Base-by-base conservation (phyloP, 2,329 filamentous ascomycete species). In the Plenodomus tracheiphilus region DNA sequence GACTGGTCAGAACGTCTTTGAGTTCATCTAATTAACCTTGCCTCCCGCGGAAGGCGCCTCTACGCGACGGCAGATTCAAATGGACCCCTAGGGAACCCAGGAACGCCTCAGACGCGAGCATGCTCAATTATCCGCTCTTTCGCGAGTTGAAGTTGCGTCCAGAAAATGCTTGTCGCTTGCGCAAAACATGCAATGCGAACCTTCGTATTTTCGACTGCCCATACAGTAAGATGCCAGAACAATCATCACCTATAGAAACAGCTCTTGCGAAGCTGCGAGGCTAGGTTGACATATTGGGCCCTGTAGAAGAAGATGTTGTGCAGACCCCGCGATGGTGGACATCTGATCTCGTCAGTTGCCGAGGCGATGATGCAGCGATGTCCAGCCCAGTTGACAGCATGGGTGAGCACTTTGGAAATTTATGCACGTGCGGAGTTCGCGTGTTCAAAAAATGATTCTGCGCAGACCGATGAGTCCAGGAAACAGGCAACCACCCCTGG, bases 401-500 rank as follows among this genome's bases (percentile, higher is more conserved):
- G 6, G 4, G 28, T 32, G 28, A 32, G 11, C 28, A 32, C 13
- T 4, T 32, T 6, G 7, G 6, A 8, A 32, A 37, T 5, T 18
- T 36, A 34, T 35, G 40, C 56, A 58, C 46, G 56, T 40, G 53
- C 41, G 46, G 35, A 39, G 37, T 46, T 56, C 53, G 49, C 55
- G 53, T 58, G 53, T 45, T 43, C 37, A 10, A 15, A 30, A 18
- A 52, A 56, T 32, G 48, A 39, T 43, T 32, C 22, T 10, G 22
- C 15, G 6, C 15, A 11, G 28, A 32, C 28, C 9, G 6, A 8
- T 15, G 28, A 15, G 4, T 4, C 4, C 28, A 32, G 10, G 17
- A 35, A 32, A 2, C 16, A 19, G 10, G n/a, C 30, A 15, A 4
- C 3, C 16, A 4, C 35, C 15, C 35, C 35, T 7, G 3, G 3